A percentile compares a stretch with the other conserved stretches of the same genome.
These are phyloP conservation scores for Plasmodium ovale DNA, from an alignment of 169 alveolate species.

Conservation along the genomic window DNA sequence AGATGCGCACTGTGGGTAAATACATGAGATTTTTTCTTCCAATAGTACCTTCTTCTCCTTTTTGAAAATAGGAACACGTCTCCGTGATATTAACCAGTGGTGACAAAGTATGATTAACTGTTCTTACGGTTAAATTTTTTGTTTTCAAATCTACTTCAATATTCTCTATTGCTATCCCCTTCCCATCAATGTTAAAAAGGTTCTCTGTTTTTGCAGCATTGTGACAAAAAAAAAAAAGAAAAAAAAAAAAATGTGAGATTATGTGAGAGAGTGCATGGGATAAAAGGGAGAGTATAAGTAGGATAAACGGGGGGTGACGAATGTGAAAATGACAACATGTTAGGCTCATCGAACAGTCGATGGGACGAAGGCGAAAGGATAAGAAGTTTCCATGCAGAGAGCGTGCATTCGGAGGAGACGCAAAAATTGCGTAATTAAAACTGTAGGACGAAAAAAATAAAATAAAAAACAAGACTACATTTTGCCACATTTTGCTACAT, in stretches of 20 bases:
- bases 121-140: constrained; percentile 25
- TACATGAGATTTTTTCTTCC: neutral
- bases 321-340: neutral
- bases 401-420: too few species aligned
- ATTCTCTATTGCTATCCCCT: constrained; percentile 49
- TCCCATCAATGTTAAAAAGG: constrained; percentile 32
- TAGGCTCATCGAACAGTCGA: too few species aligned
- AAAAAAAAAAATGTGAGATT: neutral
- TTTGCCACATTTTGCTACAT: too few species aligned
- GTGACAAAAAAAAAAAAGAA: neutral
- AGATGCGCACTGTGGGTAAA: neutral
- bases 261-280: neutral
- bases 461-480: neutral
- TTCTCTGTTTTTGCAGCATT: constrained; percentile 7
- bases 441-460: neutral
- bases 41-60: constrained; percentile 14
- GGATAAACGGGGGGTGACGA: neutral
- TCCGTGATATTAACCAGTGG: constrained; percentile 18
- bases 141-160: constrained; percentile 7
- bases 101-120: constrained; percentile 21
- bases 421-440: neutral
- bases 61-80: constrained; percentile 23
- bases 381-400: too few species aligned
- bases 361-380: too few species aligned
- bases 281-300: neutral